Conservation (phyloP, 139 green algal genomes). For the Tetradesmus obliquus region DNA sequence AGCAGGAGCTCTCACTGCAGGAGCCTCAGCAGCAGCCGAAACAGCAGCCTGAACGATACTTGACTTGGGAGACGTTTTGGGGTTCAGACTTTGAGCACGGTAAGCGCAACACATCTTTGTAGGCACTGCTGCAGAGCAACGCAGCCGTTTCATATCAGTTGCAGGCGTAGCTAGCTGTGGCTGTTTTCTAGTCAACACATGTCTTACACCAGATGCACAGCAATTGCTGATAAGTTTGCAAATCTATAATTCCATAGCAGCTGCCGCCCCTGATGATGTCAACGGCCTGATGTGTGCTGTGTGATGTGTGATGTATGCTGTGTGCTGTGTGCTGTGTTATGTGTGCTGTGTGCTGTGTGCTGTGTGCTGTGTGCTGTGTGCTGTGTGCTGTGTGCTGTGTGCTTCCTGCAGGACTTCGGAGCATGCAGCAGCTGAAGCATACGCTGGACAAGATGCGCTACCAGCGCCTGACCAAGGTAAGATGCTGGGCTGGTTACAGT, state of each 20-base stretch:
- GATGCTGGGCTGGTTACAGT: neutral
- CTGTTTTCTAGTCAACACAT: neutral
- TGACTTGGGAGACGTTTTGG: neutral
- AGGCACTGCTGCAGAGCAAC: no score
- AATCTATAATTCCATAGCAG: no score
- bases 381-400: neutral
- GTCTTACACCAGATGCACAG: neutral
- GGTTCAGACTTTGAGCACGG: neutral
- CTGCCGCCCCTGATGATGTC: no score
- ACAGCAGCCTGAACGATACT: neutral
- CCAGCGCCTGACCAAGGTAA: constrained; percentile 6
- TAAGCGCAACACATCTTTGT: neutral
- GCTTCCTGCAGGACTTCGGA: neutral
- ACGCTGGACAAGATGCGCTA: constrained; percentile 11
- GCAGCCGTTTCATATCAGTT: neutral
- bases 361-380: no score
- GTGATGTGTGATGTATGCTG: no score
- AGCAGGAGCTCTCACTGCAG: neutral
- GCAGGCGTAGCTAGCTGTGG: neutral
- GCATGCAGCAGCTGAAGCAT: neutral
- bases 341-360: no score
- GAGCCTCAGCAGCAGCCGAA: neutral
- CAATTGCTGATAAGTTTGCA: no score
- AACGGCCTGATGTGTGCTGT: no score
- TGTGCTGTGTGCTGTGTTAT: no score